Conservation (phyloP, 371 early-diverging fungal genomes). For the Nematocida ironsii region DNA sequence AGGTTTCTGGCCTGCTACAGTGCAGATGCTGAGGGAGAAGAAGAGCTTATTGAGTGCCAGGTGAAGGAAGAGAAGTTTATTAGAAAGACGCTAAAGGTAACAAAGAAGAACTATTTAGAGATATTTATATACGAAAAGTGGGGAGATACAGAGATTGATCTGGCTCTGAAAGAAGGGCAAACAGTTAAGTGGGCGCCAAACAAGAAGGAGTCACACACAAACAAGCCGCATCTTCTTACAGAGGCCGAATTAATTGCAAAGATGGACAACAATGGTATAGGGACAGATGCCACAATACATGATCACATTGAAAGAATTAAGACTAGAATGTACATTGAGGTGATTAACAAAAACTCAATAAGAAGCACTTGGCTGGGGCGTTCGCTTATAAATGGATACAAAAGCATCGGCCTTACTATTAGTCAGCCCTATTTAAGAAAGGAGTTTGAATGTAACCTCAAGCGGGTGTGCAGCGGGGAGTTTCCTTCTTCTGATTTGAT, state of each 20-base stretch:
- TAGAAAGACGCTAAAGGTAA: conserved; percentile 64
- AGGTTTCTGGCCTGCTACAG: conserved; percentile 89
- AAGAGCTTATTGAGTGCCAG: conserved; percentile 75
- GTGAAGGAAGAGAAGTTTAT: conserved; percentile 76
- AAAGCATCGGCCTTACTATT: conserved; percentile 72
- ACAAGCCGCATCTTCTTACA: conserved; percentile 78
- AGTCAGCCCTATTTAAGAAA: conserved; percentile 70
- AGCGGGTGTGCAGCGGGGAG: conserved; percentile 71
- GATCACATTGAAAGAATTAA: conserved; percentile 94
- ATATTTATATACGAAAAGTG: conserved; percentile 89
- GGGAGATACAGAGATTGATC: conserved; percentile 77
- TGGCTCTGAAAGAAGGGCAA: conserved; percentile 73
- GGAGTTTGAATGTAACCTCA: conserved; percentile 72
- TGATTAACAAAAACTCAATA: conserved; percentile 72
- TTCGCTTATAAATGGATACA: conserved; percentile 83
- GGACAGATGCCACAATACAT: conserved; percentile 98
- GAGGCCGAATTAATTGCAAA: conserved; percentile 86
- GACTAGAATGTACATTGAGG: conserved; percentile 80
- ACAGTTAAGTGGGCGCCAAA: background rate
- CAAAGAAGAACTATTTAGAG: conserved; percentile 83
- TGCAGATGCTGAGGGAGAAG: conserved; percentile 83
- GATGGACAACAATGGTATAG: conserved; percentile 96
- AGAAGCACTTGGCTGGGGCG: conserved; percentile 83
- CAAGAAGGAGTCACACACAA: conserved; percentile 73
- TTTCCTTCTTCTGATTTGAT: conserved; percentile 55